Evolutionary conservation across 2,329 filamentous ascomycete genomes (phyloP).

Genomic region (Cryoendolithus antarcticus): DNA sequence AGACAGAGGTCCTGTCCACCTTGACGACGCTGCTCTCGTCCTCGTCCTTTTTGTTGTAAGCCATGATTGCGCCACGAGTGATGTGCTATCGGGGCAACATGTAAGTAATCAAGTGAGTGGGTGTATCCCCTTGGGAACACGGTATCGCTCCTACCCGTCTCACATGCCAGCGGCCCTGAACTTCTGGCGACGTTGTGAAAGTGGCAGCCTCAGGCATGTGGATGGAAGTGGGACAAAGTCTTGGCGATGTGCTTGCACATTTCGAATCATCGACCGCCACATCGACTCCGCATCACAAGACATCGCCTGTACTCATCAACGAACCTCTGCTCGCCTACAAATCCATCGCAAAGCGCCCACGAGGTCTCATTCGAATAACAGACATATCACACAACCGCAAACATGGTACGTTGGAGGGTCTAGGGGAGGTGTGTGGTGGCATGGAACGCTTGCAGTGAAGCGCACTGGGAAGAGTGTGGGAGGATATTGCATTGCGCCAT

Average conservation of each 20-base stretch:
- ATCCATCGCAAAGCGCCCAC: constrained; percentile 6
- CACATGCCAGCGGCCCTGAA: no score
- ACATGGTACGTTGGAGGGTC: constrained; percentile 6
- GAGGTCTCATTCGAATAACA: constrained; percentile 4
- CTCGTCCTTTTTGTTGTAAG: constrained; percentile 98
- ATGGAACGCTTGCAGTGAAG: background rate
- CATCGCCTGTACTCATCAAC: no score
- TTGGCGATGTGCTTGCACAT: no score
- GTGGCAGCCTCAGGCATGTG: no score
- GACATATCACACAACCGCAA: constrained; percentile 6
- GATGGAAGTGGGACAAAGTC: no score
- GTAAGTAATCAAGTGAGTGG: background rate
- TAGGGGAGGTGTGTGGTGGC: background rate
- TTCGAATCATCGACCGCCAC: no score
- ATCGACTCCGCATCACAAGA: no score
- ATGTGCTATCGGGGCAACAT: background rate
- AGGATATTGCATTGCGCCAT: constrained; percentile 2
- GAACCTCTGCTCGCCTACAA: constrained; percentile 1
- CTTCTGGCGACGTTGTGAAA: no score
- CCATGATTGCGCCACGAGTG: constrained; percentile 46
- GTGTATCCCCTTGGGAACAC: no score
- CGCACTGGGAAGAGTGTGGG: constrained; percentile 1
- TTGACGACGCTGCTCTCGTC: constrained; percentile 91
- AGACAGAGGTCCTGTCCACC: constrained; percentile 94
- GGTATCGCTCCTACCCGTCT: no score